Base-by-base conservation (phyloP, 768 basidiomycete species). In the Kwoniella sp. region DNA sequence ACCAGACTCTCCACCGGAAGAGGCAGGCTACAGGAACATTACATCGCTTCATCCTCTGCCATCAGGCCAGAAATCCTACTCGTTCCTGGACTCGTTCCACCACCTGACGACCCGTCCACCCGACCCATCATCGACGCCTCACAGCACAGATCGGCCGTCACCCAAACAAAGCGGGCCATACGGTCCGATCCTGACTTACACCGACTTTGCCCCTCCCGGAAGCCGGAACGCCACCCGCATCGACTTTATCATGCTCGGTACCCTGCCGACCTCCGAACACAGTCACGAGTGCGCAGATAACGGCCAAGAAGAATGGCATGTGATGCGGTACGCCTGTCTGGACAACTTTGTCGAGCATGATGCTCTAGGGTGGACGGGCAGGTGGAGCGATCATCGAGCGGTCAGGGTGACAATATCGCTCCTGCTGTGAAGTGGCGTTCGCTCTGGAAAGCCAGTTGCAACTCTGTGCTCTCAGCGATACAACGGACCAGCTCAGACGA, bases 1-100 rank as follows among this genome's bases (percentile, higher is more conserved):
- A 22, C 28, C 29, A 70, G 69, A 76, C 47, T 75, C 73, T 9
- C 69, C 69, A 10, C 56, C 63, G 0, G 47, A 65, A 20, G 73
- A 75, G 57, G 47, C 54, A 12, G 75, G 72, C 2, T 76, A 76
- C 53, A 60, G 64, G 36, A 62, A 60, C 26, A 59, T 76, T 20
- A 71, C 63, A 1, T 67, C 66, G 9, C 20, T 48, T 1, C 15
- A 56, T 5, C 60, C 59, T 1, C 39, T 64, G 8, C 62, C 57
- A 6, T 53, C 49, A 14, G 54, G 56, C 26, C 52, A 50, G 46
- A 47, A 56, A 12, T 61, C 62, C 15, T 48, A 57, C 36, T 39
- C 47, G 3, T 68, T 68, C 34, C 45, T 60, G 12, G 66, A 68
- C 44, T 41, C 56, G 12, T 68, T 52, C 52, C 56, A 44, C 3